Base-by-base conservation (phyloP, 345 rosid species). In the Euclidium syriacum region DNA sequence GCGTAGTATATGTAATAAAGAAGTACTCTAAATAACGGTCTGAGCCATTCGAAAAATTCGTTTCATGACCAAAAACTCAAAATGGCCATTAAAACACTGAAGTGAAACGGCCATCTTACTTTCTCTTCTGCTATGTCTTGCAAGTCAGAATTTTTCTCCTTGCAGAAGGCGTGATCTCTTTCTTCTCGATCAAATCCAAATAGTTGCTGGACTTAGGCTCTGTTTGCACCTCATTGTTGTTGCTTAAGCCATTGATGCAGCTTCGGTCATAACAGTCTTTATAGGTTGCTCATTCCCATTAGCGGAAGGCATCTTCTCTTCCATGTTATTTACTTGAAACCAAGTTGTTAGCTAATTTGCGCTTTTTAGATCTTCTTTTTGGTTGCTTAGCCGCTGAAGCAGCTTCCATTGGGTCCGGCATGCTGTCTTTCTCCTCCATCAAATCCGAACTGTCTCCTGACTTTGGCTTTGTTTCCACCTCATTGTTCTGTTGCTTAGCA, bases 351-450 rank as follows among this genome's bases (percentile, higher is more conserved):
- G 36, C 64, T 66, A 27, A 10, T 57, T 38, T 67, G 19, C 58
- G 50, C 58, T 6, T 67, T 67, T 49, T 64, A 33, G 60, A 40
- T n/a, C 44, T 67, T 58, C 19, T 39, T 67, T 67, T 23, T 48
- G 27, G 72, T 67, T 67, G 51, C 17, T 48, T 18, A 58, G 30
- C 43, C 35, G 8, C 26, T 47, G 50, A 47, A 35, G 10, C 24
- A 66, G 48, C 39, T 46, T 55, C 64, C n/a, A n/a, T n/a, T n/a
- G n/a, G n/a, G n/a, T n/a, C n/a, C n/a, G n/a, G n/a, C n/a, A n/a
- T n/a, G n/a, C n/a, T n/a, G n/a, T n/a, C n/a, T n/a, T n/a, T n/a
- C n/a, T n/a, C n/a, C n/a, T n/a, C n/a, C n/a, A n/a, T n/a, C n/a
- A n/a, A n/a, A n/a, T n/a, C n/a, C n/a, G n/a, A n/a, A n/a, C n/a